Conservation (phyloP, 495 filamentous ascomycete species). For the Penicillium paxilli region DNA sequence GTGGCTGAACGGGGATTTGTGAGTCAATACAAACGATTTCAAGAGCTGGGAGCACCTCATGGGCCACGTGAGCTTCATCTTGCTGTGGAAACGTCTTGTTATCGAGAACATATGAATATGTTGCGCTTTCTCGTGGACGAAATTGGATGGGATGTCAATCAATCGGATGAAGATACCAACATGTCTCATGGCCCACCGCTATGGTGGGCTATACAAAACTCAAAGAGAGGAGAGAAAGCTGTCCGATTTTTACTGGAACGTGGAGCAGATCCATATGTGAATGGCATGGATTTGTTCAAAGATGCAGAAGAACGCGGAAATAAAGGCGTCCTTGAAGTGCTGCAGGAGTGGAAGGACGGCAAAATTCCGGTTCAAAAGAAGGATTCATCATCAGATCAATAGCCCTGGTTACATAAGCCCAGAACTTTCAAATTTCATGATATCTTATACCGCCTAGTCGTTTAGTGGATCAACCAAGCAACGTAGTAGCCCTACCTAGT, state of each 20-base stretch:
- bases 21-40: not conserved
- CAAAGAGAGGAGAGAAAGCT: not conserved
- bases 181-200: not conserved
- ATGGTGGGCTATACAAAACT: not conserved
- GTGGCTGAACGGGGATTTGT: not conserved
- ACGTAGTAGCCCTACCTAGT: too few species aligned
- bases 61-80: not conserved
- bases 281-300: not conserved
- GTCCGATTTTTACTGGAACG: not conserved
- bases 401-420: not conserved
- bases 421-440: not conserved
- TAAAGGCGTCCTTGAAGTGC: not conserved
- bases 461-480: too few species aligned
- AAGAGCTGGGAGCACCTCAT: not conserved
- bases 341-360: not conserved
- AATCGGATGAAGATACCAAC: not conserved
- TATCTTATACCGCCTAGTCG: too few species aligned
- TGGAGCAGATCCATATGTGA: not conserved
- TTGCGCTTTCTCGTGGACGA: conserved; percentile 1
- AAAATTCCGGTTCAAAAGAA: not conserved
- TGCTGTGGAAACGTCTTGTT: not conserved
- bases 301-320: not conserved
- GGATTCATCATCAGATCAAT: not conserved
- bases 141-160: conserved; percentile 1
- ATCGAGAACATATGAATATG: not conserved